Conservation (phyloP, 2,329 filamentous ascomycete species). For the Allantophomopsis cytisporea region DNA sequence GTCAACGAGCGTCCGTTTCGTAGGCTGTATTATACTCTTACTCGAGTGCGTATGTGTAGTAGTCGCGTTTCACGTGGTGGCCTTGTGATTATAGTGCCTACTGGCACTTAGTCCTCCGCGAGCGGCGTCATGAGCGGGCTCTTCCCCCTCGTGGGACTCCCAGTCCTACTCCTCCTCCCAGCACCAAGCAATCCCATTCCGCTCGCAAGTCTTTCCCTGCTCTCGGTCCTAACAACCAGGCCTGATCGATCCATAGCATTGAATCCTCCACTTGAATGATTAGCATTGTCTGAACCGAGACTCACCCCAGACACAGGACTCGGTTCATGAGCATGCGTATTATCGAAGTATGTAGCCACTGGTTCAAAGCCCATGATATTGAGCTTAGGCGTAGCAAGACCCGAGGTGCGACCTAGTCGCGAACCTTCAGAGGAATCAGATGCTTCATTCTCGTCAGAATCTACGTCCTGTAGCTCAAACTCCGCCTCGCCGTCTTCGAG, state of each 20-base stretch:
- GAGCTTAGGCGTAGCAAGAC: slow-evolving; percentile 53
- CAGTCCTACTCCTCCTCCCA: slow-evolving; percentile 31
- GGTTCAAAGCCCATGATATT: slow-evolving; percentile 35
- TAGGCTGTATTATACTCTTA: too few relatives aligned
- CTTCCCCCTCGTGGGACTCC: slow-evolving; percentile 35
- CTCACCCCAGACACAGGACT: slow-evolving; percentile 1
- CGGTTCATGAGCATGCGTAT: background rate
- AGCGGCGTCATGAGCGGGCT: slow-evolving; percentile 40
- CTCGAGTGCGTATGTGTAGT: too few relatives aligned
- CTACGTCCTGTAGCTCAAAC: slow-evolving; percentile 63
- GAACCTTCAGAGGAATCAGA: slow-evolving; percentile 47
- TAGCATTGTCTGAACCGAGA: slow-evolving; percentile 7
- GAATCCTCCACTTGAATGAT: slow-evolving; percentile 7
- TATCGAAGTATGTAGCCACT: slow-evolving; percentile 13
- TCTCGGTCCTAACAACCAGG: slow-evolving; percentile 71
- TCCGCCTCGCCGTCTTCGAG: slow-evolving; percentile 69
- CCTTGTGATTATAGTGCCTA: background rate
- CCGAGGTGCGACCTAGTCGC: slow-evolving; percentile 45
- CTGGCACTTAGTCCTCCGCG: slow-evolving; percentile 23
- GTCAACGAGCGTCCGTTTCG: too few relatives aligned
- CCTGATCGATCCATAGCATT: slow-evolving; percentile 51
- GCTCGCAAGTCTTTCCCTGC: slow-evolving; percentile 59
- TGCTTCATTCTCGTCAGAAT: slow-evolving; percentile 49
- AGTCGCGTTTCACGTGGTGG: too few relatives aligned
- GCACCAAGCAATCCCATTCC: slow-evolving; percentile 38